Evolutionary conservation across 257 asterid species (phyloP), one percentile per base, ranked within the genome.

Genomic region (Ballota nigra): DNA sequence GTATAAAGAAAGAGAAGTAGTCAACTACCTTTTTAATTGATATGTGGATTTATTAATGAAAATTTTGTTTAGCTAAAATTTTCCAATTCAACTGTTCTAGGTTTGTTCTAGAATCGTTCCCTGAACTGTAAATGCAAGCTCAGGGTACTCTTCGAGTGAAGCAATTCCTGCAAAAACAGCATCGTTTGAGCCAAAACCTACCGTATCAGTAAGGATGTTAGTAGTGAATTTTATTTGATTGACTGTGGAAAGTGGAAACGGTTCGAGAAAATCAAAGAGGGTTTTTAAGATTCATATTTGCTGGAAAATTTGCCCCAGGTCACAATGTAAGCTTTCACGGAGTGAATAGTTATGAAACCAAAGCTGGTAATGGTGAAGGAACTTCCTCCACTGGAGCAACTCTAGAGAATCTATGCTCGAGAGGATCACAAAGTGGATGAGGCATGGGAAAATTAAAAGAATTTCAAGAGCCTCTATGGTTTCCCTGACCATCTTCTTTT

Each of bases 401-500:
- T 38, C 75, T 72, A 16, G 91, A 79, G 59, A 82, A 76, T 26
- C 29, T 82, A 57, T 51, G 70, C 47, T 72, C 73, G 66, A 80
- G 78, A 77, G 83, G 79, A 33, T 68, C 85, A 13, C 72, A 75
- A 75, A 65, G 74, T 91, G 77, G 85, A 80, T 29, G 87, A 87
- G 68, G 95, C 96, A 22, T 92, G 88, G 92, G 85, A 85, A 41
- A 64, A 86, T 26, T 92, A 83, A 75, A 77, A 78, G 56, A 89
- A 86, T 79, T 85, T 86, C 78, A 85, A 83, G 71, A 79, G 82
- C 29, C 65, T 84, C 18, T 83, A 86, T 69, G 97, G 99, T 66
- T 91, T 80, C 58, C 95, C 96, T 2, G 86, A 83, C 29, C 83
- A 71, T 9, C 66, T 65, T 67, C 72, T 87, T 22, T 20, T 89